A percentile compares a stretch with the other conserved stretches of the same genome.
Conservation (phyloP, 768 basidiomycete species). For the Hygrocybe punicea region DNA sequence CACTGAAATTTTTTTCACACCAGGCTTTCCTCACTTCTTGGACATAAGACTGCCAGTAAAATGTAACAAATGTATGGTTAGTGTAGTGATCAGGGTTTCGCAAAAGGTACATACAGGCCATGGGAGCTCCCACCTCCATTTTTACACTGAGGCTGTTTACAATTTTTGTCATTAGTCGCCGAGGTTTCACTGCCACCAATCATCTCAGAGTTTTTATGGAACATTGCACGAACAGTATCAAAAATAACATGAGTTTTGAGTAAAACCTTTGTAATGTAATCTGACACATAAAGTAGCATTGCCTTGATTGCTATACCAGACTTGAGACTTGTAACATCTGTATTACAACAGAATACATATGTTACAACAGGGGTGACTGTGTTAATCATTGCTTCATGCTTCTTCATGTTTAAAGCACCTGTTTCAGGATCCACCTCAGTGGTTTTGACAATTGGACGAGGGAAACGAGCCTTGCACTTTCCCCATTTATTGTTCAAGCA, state of each 20-base stretch:
- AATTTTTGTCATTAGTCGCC: slow-evolving; percentile 14
- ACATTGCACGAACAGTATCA: slow-evolving; percentile 15
- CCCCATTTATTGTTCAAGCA: slow-evolving; percentile 27
- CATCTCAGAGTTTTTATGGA: slow-evolving; percentile 21
- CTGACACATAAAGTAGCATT: slow-evolving; percentile 1
- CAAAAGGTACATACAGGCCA: no score
- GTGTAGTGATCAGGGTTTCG: background rate
- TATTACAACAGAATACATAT: background rate
- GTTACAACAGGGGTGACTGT: slow-evolving; percentile 25
- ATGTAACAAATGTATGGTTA: slow-evolving; percentile 1
- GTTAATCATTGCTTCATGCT: slow-evolving; percentile 33
- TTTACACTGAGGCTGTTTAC: no score
- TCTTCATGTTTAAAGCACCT: slow-evolving; percentile 26
- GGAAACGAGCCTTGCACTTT: slow-evolving; percentile 34
- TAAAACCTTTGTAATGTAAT: slow-evolving; percentile 27
- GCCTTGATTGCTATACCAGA: background rate
- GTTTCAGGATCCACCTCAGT: slow-evolving; percentile 27
- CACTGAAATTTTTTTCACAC: background rate
- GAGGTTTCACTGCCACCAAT: slow-evolving; percentile 19
- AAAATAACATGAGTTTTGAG: slow-evolving; percentile 16
- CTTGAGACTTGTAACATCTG: background rate
- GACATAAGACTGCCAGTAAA: slow-evolving; percentile 12
- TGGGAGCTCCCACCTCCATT: no score
- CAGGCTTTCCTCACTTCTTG: slow-evolving; percentile 13
- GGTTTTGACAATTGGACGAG: slow-evolving; percentile 15